Evolutionary conservation across 2,329 filamentous ascomycete genomes (phyloP).

Genomic region (Graphilbum ipis-grandicollis): DNA sequence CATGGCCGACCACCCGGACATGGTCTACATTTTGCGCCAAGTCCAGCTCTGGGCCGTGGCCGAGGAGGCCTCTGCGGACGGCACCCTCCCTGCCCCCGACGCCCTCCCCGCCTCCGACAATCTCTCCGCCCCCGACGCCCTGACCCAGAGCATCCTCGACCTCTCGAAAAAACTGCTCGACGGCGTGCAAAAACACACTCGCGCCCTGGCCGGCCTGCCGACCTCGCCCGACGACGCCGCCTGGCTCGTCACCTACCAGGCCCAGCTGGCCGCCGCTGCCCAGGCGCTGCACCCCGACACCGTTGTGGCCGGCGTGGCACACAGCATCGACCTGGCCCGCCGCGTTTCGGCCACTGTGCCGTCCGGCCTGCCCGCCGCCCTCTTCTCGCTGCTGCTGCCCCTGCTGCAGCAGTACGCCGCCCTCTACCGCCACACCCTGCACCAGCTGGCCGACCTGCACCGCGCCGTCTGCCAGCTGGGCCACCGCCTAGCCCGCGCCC

Average conservation of each 20-base stretch:
- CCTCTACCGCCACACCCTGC: constrained; percentile 40
- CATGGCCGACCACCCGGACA: constrained; percentile 31
- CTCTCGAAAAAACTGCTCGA: constrained; percentile 65
- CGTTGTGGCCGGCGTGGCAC: constrained; percentile 25
- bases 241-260: constrained; percentile 44
- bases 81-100: background rate
- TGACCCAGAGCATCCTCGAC: constrained; percentile 41
- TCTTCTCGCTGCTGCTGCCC: constrained; percentile 47
- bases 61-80: background rate
- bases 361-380: constrained; percentile 15
- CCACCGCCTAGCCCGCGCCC: constrained; percentile 58
- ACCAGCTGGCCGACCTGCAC: constrained; percentile 47
- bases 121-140: constrained; percentile 14
- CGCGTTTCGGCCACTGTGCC: background rate
- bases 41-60: constrained; percentile 42
- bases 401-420: constrained; percentile 57
- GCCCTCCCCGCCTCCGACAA: constrained; percentile 9
- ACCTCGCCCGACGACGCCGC: constrained; percentile 39
- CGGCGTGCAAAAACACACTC: constrained; percentile 56
- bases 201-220: constrained; percentile 35
- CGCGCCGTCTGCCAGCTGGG: constrained; percentile 55
- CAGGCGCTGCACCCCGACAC: constrained; percentile 41
- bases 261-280: constrained; percentile 33
- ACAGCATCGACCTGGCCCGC: constrained; percentile 19
- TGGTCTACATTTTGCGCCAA: constrained; percentile 49